Evolutionary conservation across 495 filamentous ascomycete species (phyloP).

Genomic region (Friedmanniomyces endolithicus): DNA sequence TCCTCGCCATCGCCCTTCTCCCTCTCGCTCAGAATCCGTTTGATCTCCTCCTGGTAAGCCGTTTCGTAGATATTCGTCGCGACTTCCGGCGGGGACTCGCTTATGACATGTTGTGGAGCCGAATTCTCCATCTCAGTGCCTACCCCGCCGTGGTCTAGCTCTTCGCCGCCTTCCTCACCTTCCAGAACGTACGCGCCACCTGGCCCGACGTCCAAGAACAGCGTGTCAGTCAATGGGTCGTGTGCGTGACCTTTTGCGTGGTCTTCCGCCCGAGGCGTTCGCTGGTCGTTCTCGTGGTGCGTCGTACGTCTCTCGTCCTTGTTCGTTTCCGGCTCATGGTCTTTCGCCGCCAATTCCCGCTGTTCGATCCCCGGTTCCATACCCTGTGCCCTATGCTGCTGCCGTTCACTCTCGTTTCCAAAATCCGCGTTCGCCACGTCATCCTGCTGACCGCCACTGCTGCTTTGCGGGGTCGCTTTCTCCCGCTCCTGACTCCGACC

Average conservation of each 20-base stretch:
- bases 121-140: no score
- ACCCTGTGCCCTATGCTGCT: not conserved
- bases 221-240: constrained; percentile 48
- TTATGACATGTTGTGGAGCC: constrained; percentile 38
- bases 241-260: constrained; percentile 51
- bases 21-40: constrained; percentile 47
- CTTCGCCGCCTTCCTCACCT: no score
- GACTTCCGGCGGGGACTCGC: constrained; percentile 67
- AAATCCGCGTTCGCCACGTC: no score
- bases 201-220: constrained; percentile 64
- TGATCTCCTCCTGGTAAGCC: constrained; percentile 71
- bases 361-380: no score
- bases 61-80: constrained; percentile 79
- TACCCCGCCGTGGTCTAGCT: no score
- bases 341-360: not conserved
- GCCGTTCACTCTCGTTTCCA: no score
- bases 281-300: not conserved
- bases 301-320: not conserved
- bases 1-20: constrained; percentile 24
- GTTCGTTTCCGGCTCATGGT: not conserved
- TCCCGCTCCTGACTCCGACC: constrained; percentile 31
- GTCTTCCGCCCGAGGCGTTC: constrained; percentile 4
- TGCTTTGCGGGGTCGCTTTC: no score
- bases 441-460: no score
- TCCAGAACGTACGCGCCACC: constrained; percentile 25